These are phyloP conservation scores for Oehlia diaphana DNA, from an alignment of 192 early-diverging fungal species.

Conservation along the genomic window DNA sequence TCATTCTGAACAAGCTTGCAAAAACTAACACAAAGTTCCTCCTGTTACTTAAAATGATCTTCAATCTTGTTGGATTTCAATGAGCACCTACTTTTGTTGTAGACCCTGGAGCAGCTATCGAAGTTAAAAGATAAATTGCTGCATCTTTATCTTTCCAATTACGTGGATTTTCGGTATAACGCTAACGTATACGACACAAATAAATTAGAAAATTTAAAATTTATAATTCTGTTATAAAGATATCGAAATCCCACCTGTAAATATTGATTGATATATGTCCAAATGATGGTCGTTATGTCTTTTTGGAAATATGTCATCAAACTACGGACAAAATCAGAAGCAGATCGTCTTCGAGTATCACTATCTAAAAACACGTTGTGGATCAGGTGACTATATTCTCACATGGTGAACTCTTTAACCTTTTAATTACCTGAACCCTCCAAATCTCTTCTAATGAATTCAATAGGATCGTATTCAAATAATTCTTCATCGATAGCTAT, in stretches of 20 bases:
- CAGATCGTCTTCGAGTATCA: conserved; percentile 90
- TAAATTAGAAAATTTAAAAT: neutral
- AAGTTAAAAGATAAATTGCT: conserved; percentile 88
- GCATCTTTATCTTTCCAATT: conserved; percentile 97
- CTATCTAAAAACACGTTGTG: conserved; percentile 52
- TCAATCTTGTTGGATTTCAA: neutral
- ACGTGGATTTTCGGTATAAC: conserved; percentile 67
- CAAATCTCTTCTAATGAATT: conserved; percentile 89
- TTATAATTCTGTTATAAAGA: neutral
- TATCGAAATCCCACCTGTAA: conserved; percentile 37
- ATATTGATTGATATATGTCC: conserved; percentile 69
- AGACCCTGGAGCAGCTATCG: conserved; percentile 79
- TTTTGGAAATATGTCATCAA: conserved; percentile 84
- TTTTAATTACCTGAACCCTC: conserved; percentile 73
- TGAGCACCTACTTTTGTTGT: conserved; percentile 60
- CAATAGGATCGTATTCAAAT: conserved; percentile 96
- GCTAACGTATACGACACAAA: conserved; percentile 36
- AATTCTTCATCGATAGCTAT: conserved; percentile 84
- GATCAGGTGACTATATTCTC: neutral
- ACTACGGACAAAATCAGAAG: conserved; percentile 89
- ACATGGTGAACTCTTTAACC: neutral
- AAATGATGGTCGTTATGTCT: conserved; percentile 84
- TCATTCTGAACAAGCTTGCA: neutral
- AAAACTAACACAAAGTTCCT: neutral
- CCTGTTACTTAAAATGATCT: neutral